Percentiles rank a stretch among this genome's conserved stretches.
phyloP scores from a whole-genome alignment of 148 eudicot species.

The Beta vulgaris region DNA sequence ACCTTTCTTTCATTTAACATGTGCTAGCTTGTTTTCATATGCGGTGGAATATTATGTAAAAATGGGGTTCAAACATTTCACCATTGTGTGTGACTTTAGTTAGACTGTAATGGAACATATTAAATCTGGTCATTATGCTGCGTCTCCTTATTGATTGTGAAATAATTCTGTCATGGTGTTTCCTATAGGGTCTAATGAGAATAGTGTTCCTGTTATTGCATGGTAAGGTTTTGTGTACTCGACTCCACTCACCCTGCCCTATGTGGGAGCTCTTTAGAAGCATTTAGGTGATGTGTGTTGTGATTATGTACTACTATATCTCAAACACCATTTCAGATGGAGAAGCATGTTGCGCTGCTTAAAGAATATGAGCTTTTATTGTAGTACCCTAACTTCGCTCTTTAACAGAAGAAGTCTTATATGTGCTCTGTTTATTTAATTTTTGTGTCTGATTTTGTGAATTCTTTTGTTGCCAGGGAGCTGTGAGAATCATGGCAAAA shows the following conservation, averaged over 20 bases:
- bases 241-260: neutral
- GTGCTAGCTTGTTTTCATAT: neutral
- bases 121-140: neutral
- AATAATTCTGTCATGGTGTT: neutral
- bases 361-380: neutral
- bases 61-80: neutral
- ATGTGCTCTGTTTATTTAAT: neutral
- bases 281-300: neutral
- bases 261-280: neutral
- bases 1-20: neutral
- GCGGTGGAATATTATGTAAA: neutral
- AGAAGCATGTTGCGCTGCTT: neutral
- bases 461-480: slow-evolving; percentile 56
- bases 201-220: neutral
- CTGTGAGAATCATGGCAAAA: slow-evolving; percentile 97
- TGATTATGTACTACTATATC: neutral
- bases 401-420: neutral
- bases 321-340: neutral
- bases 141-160: neutral
- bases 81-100: neutral
- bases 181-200: neutral
- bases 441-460: slow-evolving; percentile 19
- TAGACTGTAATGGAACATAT: neutral
- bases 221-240: neutral
- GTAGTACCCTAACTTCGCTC: neutral